Evolutionary conservation across 2,329 filamentous ascomycete genomes (phyloP).

Genomic region (Lasiodiplodia theobromae): DNA sequence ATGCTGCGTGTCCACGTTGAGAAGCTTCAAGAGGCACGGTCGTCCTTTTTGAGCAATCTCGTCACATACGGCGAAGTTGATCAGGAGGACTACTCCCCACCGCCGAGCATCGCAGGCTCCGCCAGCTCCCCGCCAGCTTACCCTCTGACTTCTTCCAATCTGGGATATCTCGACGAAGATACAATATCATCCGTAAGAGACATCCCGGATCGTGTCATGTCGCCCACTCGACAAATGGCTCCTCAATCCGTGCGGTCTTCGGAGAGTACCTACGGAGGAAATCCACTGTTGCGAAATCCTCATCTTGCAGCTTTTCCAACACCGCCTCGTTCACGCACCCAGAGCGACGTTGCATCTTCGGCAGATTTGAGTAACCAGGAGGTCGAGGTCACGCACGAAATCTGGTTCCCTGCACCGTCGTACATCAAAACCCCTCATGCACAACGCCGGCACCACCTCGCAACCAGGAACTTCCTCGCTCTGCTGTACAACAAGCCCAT

Average conservation of each 20-base stretch:
- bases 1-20: conserved; percentile 45
- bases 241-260: conserved; percentile 12
- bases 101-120: conserved; percentile 22
- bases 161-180: conserved; percentile 23
- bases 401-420: conserved; percentile 67
- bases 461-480: conserved; percentile 73
- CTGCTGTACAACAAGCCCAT: conserved; percentile 69
- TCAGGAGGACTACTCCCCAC: conserved; percentile 36
- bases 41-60: conserved; percentile 47
- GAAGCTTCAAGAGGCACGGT: conserved; percentile 45
- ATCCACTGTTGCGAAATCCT: conserved; percentile 5
- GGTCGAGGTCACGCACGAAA: conserved; percentile 51
- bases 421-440: conserved; percentile 54
- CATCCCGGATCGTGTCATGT: conserved; percentile 11
- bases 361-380: conserved; percentile 29
- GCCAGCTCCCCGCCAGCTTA: conserved; percentile 4
- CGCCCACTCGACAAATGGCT: conserved; percentile 6
- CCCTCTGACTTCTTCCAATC: conserved; percentile 24
- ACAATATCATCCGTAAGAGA: conserved; percentile 8
- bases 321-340: conserved; percentile 25
- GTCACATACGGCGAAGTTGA: conserved; percentile 46
- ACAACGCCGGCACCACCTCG: conserved; percentile 67
- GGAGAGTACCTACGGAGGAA: conserved; percentile 4
- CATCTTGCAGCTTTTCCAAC: conserved; percentile 14
- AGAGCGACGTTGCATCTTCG: conserved; percentile 30